These are phyloP conservation scores for Fagopyrum esculentum DNA, from an alignment of 148 eudicot genomes.

Conservation along the genomic window DNA sequence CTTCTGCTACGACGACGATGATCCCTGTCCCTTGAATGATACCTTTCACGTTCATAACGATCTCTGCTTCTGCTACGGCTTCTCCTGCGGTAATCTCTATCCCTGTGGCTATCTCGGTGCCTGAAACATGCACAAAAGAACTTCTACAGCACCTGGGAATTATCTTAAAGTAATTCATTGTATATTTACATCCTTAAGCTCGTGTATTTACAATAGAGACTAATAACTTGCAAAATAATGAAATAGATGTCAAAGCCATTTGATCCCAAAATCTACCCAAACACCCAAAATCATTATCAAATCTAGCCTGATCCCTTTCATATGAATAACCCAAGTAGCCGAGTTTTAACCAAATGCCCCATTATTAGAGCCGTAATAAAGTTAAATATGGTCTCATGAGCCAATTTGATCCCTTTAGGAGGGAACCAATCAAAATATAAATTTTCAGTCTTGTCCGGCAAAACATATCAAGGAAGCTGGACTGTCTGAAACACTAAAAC, in stretches of 20 bases:
- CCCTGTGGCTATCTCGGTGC: conserved; percentile 48
- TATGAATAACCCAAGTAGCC: not conserved
- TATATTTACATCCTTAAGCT: not conserved
- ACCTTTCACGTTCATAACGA: conserved; percentile 43
- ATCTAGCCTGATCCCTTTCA: not conserved
- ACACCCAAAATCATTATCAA: not conserved
- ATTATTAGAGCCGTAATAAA: not conserved
- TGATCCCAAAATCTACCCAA: no score
- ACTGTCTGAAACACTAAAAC: not conserved
- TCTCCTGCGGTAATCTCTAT: conserved; percentile 39
- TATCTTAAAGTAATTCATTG: no score
- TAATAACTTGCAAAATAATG: not conserved
- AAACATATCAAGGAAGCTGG: not conserved
- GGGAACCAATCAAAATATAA: not conserved
- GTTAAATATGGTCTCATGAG: not conserved
- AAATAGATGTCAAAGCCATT: not conserved
- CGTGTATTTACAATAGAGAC: no score
- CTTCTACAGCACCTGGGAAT: not conserved
- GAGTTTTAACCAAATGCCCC: not conserved
- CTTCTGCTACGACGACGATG: conserved; percentile 57
- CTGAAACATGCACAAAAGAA: conserved; percentile 20
- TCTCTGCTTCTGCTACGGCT: conserved; percentile 66
- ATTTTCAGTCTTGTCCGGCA: not conserved
- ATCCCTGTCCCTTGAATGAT: conserved; percentile 37
- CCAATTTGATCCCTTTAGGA: not conserved